A percentile compares a stretch with the other conserved stretches of the same genome.
These are phyloP conservation scores for Lepidium sativum DNA, from an alignment of 345 rosid genomes.

Conservation along the genomic window DNA sequence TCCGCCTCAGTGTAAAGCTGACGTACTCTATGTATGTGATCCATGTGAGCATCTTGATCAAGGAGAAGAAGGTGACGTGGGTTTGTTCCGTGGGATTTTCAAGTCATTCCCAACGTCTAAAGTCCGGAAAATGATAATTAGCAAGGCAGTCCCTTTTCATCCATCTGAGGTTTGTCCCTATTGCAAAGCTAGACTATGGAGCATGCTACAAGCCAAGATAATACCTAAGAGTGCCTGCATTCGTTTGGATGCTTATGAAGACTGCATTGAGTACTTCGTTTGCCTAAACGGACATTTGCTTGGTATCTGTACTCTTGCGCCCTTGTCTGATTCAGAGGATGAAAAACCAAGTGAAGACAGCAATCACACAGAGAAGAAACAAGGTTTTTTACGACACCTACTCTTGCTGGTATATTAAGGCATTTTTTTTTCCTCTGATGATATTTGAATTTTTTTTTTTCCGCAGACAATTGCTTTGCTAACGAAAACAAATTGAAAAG, in stretches of 20 bases:
- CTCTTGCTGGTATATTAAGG: background rate
- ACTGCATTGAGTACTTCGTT: conserved; percentile 78
- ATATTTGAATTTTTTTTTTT: background rate
- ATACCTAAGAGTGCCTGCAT: conserved; percentile 94
- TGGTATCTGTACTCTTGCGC: conserved; percentile 84
- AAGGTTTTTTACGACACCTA: conserved; percentile 13
- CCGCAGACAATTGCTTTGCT: conserved; percentile 13
- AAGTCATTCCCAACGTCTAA: conserved; percentile 71
- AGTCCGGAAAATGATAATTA: conserved; percentile 76
- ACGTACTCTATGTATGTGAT: conserved; percentile 85
- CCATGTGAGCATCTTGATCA: conserved; percentile 99
- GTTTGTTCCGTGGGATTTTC: conserved; percentile 91
- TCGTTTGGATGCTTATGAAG: conserved; percentile 86
- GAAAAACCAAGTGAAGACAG: conserved; percentile 42
- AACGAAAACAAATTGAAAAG: conserved; percentile 18
- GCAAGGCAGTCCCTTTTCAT: conserved; percentile 82
- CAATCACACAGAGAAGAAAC: conserved; percentile 23
- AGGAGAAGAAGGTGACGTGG: conserved; percentile 97
- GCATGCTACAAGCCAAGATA: conserved; percentile 90
- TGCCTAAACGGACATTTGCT: conserved; percentile 94
- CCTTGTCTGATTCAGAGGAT: conserved; percentile 92
- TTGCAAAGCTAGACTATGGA: conserved; percentile 91
- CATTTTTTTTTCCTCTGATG: background rate
- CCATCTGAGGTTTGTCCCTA: conserved; percentile 89
- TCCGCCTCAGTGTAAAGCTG: conserved; percentile 84